These are phyloP conservation scores for Glutinoglossum americanum DNA, from an alignment of 495 filamentous ascomycete genomes.

Conservation along the genomic window DNA sequence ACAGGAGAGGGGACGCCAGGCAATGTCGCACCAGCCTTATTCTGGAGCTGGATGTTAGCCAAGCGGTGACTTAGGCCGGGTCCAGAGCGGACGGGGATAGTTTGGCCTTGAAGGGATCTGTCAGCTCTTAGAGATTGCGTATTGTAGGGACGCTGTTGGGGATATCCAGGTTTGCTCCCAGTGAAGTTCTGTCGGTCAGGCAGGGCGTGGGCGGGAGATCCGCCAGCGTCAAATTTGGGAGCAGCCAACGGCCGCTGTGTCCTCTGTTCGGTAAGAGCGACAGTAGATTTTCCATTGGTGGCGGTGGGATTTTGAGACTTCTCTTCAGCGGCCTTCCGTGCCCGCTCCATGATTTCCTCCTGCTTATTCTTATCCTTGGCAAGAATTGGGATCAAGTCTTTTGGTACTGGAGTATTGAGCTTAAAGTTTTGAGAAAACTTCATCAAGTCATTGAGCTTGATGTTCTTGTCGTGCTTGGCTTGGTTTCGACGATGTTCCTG, in stretches of 20 bases:
- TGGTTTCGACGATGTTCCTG: constrained; percentile 50
- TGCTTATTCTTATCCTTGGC: constrained; percentile 90
- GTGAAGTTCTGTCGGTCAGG: constrained; percentile 24
- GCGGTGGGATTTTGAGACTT: neutral
- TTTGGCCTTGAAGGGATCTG: neutral
- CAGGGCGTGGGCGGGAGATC: neutral
- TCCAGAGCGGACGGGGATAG: constrained; percentile 15
- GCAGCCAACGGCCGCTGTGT: neutral
- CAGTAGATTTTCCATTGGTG: neutral
- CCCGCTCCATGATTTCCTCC: constrained; percentile 74
- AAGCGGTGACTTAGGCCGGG: constrained; percentile 31
- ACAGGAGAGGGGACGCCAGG: constrained; percentile 27
- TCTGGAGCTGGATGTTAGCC: constrained; percentile 31
- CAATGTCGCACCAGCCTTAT: constrained; percentile 22
- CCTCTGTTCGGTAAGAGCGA: constrained; percentile 2
- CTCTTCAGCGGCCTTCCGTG: constrained; percentile 42
- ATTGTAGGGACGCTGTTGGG: constrained; percentile 22
- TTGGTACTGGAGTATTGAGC: constrained; percentile 71
- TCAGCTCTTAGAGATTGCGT: constrained; percentile 8
- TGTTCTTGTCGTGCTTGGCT: constrained; percentile 50
- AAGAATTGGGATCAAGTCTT: constrained; percentile 81
- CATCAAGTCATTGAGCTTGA: constrained; percentile 83
- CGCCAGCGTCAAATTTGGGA: neutral
- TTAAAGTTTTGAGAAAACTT: constrained; percentile 92
- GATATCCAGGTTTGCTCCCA: constrained; percentile 24